Conservation (phyloP, 164 flowering plant genomes). For the Protea cynaroides region DNA sequence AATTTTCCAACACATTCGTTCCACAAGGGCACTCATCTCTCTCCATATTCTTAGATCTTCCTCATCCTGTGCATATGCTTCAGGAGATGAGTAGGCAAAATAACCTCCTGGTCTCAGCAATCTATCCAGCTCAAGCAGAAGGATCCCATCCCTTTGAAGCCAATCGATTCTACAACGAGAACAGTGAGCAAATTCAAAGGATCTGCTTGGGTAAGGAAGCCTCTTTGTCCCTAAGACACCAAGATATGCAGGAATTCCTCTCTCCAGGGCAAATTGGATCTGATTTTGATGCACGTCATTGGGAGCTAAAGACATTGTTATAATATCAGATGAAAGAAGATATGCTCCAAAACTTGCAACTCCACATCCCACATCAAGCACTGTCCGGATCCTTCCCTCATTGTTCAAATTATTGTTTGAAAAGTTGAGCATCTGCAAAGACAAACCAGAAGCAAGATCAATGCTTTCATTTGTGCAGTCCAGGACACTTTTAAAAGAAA, state of each 20-base stretch:
- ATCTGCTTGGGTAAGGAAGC: slow-evolving; percentile 92
- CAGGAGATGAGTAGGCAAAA: slow-evolving; percentile 94
- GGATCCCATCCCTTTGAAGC: slow-evolving; percentile 91
- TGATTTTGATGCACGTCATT: slow-evolving; percentile 95
- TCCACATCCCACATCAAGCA: slow-evolving; percentile 92
- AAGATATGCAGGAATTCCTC: slow-evolving; percentile 92
- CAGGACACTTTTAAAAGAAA: slow-evolving; percentile 1
- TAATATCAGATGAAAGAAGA: slow-evolving; percentile 65
- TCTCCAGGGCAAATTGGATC: slow-evolving; percentile 89
- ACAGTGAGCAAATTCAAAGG: slow-evolving; percentile 93
- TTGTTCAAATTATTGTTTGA: slow-evolving; percentile 57
- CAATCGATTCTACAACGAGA: slow-evolving; percentile 95
- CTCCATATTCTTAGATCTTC: slow-evolving; percentile 81
- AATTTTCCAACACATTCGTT: slow-evolving; percentile 88
- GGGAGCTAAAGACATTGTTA: slow-evolving; percentile 89
- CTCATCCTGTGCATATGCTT: slow-evolving; percentile 94
- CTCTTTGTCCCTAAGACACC: slow-evolving; percentile 88
- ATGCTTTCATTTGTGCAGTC: slow-evolving; percentile 7
- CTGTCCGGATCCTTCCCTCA: slow-evolving; percentile 66
- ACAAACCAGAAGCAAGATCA: slow-evolving; percentile 14
- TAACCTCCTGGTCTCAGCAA: slow-evolving; percentile 91
- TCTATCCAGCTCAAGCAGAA: slow-evolving; percentile 89
- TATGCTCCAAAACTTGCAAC: slow-evolving; percentile 94
- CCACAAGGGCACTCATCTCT: slow-evolving; percentile 86
- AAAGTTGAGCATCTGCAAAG: slow-evolving; percentile 80